A percentile compares a stretch with the other conserved stretches of the same genome.
Conservation (phyloP, 345 rosid genomes). For the Sapria himalayana region DNA sequence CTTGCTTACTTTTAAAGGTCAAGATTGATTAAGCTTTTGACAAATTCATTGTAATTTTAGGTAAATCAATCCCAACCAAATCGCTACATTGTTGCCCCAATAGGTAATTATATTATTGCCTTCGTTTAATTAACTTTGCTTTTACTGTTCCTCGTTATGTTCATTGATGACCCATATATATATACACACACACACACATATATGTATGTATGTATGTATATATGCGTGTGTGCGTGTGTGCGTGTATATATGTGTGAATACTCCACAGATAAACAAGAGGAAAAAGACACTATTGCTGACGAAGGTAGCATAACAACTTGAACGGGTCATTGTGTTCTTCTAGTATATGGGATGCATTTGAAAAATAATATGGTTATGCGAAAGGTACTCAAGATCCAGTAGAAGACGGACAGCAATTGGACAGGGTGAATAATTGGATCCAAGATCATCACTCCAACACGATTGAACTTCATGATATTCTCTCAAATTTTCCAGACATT, state of each 20-base stretch:
- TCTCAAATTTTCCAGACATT: constrained; percentile 66
- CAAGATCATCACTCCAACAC: constrained; percentile 23
- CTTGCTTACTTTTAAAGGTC: too few species aligned
- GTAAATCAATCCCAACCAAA: constrained; percentile 37
- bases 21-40: constrained; percentile 2
- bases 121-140: not conserved
- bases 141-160: not conserved
- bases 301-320: constrained; percentile 30
- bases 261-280: constrained; percentile 40
- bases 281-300: constrained; percentile 31
- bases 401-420: constrained; percentile 66
- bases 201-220: too few species aligned
- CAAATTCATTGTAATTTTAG: constrained; percentile 21
- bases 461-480: constrained; percentile 48
- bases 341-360: not conserved
- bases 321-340: not conserved
- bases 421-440: constrained; percentile 74
- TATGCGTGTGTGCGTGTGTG: too few species aligned
- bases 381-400: constrained; percentile 67
- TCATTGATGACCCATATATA: too few species aligned
- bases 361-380: constrained; percentile 11
- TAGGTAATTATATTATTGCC: constrained; percentile 27
- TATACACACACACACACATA: too few species aligned
- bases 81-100: constrained; percentile 36
- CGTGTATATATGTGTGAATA: too few species aligned